Conservation (phyloP, 2,329 filamentous ascomycete genomes). For the Nigrograna mackinnonii region DNA sequence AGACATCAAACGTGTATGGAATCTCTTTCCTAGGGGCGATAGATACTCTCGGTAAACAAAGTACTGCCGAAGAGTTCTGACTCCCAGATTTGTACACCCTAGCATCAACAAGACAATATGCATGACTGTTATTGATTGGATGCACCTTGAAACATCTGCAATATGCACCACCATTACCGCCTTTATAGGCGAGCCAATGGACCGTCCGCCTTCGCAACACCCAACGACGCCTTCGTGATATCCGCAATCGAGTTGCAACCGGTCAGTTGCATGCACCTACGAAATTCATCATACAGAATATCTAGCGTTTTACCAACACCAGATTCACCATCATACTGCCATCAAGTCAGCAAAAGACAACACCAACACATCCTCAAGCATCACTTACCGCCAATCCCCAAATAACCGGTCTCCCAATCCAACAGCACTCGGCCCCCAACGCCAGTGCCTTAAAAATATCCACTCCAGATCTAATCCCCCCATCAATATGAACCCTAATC, state of each 20-base stretch:
- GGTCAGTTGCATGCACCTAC: slow-evolving; percentile 43
- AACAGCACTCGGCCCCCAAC: slow-evolving; percentile 16
- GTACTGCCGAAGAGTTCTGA: no score
- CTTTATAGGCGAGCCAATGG: slow-evolving; percentile 36
- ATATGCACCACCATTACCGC: no score
- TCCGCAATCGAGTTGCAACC: slow-evolving; percentile 40
- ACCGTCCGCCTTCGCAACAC: slow-evolving; percentile 30
- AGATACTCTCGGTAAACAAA: no score
- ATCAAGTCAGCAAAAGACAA: neutral
- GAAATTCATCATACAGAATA: slow-evolving; percentile 37
- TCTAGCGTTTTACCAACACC: slow-evolving; percentile 15
- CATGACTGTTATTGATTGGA: no score
- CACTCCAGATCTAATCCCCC: slow-evolving; percentile 18
- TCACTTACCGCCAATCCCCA: slow-evolving; percentile 10
- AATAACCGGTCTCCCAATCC: slow-evolving; percentile 12
- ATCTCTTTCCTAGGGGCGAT: no score
- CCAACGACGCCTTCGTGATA: slow-evolving; percentile 37
- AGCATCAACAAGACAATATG: no score
- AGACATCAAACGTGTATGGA: no score
- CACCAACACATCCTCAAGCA: neutral
- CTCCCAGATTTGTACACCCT: no score
- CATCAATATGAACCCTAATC: slow-evolving; percentile 10
- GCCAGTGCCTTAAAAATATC: slow-evolving; percentile 20
- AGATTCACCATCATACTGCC: slow-evolving; percentile 13
- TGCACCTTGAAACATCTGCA: no score